A percentile compares a stretch with the other conserved stretches of the same genome.
Evolutionary conservation across 352 stramenopile species (phyloP).

Genomic region (Globisporangium nodosum): DNA sequence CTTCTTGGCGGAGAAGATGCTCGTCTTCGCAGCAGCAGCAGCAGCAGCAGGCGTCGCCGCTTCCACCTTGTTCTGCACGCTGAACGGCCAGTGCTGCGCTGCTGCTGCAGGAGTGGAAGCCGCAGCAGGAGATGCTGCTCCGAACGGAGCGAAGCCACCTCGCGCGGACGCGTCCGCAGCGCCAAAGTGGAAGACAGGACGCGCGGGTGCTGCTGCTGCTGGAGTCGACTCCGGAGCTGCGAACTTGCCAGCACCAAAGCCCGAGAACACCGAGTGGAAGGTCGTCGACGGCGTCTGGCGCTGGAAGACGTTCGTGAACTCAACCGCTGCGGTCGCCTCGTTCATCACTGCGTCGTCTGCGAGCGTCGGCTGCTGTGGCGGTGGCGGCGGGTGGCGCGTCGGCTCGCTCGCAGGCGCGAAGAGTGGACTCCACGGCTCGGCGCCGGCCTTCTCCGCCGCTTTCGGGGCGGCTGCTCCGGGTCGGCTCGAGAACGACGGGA

Average conservation of each 20-base stretch:
- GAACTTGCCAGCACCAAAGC: neutral
- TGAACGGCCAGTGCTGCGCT: neutral
- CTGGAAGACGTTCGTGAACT: constrained; percentile 10
- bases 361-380: neutral
- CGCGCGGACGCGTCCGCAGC: neutral
- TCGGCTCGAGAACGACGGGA: constrained; percentile 2
- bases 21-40: neutral
- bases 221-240: neutral
- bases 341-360: constrained; percentile 7
- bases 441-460: neutral
- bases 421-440: neutral
- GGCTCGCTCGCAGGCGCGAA: neutral
- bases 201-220: neutral
- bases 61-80: neutral
- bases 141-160: neutral
- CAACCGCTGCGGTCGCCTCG: neutral
- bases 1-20: neutral
- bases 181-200: constrained; percentile 8
- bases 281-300: neutral
- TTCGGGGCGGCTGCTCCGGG: neutral
- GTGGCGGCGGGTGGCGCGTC: neutral
- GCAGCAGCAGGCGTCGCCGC: neutral
- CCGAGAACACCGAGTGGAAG: neutral
- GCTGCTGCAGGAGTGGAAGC: neutral
- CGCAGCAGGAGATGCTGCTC: neutral